Percentiles rank a stretch among this genome's conserved stretches.
These are phyloP conservation scores for Juncus effusus DNA, from an alignment of 176 grass and related monocot genomes.

Conservation along the genomic window DNA sequence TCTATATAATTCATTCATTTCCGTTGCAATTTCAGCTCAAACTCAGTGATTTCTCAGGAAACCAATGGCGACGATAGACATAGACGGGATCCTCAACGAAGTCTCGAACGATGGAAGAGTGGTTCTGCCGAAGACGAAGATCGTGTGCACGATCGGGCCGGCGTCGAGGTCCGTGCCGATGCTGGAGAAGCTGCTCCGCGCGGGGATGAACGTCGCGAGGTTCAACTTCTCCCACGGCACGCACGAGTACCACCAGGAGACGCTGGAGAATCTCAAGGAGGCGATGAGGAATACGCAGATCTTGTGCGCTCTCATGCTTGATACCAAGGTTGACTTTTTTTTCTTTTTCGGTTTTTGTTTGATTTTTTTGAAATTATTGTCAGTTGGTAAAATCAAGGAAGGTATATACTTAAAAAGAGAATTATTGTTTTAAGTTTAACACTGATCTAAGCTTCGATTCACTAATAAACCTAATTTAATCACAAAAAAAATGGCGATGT, in stretches of 20 bases:
- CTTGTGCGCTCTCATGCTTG: slow-evolving; percentile 96
- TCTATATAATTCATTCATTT: neutral
- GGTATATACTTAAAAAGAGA: no score
- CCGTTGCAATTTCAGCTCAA: slow-evolving; percentile 1
- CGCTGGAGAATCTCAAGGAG: slow-evolving; percentile 68
- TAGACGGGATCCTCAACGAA: slow-evolving; percentile 6
- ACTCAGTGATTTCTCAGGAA: slow-evolving; percentile 3
- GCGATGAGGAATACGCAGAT: slow-evolving; percentile 77
- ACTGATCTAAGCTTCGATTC: neutral
- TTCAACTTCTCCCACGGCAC: slow-evolving; percentile 98
- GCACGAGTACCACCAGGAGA: slow-evolving; percentile 94
- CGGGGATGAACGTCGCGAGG: slow-evolving; percentile 86
- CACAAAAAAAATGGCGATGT: slow-evolving; percentile 38
- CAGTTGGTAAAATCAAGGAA: no score
- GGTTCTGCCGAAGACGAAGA: slow-evolving; percentile 76
- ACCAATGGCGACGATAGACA: slow-evolving; percentile 22
- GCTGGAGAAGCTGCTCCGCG: slow-evolving; percentile 65
- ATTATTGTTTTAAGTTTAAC: neutral
- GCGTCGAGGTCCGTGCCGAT: slow-evolving; percentile 80
- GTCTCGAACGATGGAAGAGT: slow-evolving; percentile 23
- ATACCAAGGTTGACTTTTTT: slow-evolving; percentile 50
- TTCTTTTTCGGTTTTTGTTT: neutral
- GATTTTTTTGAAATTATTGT: neutral
- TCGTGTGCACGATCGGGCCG: slow-evolving; percentile 90
- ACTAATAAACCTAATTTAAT: no score